These are phyloP conservation scores for Biscutella laevigata DNA, from an alignment of 441 rosid species.

Conservation along the genomic window DNA sequence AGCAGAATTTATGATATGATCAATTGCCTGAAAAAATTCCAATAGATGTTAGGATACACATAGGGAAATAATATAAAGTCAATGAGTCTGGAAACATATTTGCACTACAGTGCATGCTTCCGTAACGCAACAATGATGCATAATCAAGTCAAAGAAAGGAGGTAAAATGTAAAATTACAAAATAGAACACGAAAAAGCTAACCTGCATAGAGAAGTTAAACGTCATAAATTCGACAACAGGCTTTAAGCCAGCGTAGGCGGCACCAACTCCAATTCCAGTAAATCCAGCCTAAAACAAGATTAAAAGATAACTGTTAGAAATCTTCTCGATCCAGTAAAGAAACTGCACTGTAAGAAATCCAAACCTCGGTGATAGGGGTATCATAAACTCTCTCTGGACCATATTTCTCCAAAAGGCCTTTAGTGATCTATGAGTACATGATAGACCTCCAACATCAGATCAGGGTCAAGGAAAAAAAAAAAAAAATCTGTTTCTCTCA, in stretches of 20 bases:
- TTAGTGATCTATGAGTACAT: conserved; percentile 48
- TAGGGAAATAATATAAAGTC: background rate
- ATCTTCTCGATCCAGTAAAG: background rate
- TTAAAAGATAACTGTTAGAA: conserved; percentile 2
- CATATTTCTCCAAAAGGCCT: conserved; percentile 88
- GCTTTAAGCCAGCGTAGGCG: conserved; percentile 85
- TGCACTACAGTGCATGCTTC: background rate
- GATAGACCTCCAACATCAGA: conserved; percentile 15
- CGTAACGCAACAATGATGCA: background rate
- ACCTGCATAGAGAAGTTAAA: conserved; percentile 98
- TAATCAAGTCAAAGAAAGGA: background rate
- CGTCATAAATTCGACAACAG: conserved; percentile 92
- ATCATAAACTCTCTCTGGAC: conserved; percentile 91
- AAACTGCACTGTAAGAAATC: background rate
- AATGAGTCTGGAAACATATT: background rate
- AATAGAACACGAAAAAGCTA: background rate
- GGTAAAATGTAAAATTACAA: background rate
- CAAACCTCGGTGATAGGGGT: conserved; percentile 91
- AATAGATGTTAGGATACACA: conserved; percentile 3
- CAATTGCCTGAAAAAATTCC: conserved; percentile 56
- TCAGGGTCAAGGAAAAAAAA: conserved; percentile 4
- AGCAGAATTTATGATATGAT: conserved; percentile 88
- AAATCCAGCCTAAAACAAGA: conserved; percentile 72
- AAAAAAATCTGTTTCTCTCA: background rate
- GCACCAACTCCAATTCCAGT: conserved; percentile 98